phyloP scores from a whole-genome alignment of 768 basidiomycete genomes.

The Serendipita sp. region DNA sequence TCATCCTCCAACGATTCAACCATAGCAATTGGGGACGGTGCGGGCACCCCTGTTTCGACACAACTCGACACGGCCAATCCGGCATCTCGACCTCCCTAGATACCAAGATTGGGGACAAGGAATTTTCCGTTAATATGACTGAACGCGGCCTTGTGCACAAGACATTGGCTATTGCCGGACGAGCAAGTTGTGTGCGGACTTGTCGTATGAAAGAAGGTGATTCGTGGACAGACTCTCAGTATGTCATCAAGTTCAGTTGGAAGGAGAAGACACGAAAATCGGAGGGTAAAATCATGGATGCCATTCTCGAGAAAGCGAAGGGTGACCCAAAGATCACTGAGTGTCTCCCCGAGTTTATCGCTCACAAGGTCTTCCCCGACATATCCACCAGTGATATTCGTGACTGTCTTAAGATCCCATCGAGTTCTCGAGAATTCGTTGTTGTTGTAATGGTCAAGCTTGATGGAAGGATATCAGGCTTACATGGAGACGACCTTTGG shows the following conservation, averaged over 20 bases:
- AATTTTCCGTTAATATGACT: background rate
- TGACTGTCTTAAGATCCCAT: background rate
- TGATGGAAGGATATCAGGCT: background rate
- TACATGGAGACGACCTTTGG: background rate
- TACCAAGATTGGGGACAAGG: background rate
- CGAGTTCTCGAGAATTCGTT: background rate
- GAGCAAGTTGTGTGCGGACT: background rate
- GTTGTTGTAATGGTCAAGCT: background rate
- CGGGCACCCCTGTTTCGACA: background rate
- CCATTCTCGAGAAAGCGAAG: background rate
- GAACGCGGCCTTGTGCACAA: background rate
- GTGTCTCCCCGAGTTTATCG: background rate
- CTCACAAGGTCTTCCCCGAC: background rate
- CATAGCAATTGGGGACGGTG: background rate
- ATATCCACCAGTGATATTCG: background rate
- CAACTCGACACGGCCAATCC: background rate
- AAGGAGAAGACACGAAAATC: background rate
- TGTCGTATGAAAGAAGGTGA: background rate
- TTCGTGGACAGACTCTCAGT: background rate
- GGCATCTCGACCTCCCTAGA: background rate
- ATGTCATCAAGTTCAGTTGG: background rate
- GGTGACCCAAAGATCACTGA: background rate
- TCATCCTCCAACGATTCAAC: background rate
- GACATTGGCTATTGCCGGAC: background rate
- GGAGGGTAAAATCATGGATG: background rate